Evolutionary conservation across 2,329 filamentous ascomycete species (phyloP).

Genomic region (Rhynchosporium agropyri): DNA sequence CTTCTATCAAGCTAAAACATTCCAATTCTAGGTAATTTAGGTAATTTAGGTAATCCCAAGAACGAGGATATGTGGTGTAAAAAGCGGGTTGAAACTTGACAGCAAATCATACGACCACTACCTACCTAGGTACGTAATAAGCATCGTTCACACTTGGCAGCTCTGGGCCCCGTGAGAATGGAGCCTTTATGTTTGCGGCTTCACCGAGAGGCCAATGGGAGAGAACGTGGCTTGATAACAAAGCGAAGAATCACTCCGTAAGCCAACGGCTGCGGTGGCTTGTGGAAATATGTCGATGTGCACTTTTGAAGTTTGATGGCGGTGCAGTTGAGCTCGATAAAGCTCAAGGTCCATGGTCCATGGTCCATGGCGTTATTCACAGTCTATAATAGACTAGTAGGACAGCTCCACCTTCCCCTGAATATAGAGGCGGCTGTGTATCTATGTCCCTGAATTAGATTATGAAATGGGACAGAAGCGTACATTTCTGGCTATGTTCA

Average conservation of each 20-base stretch:
- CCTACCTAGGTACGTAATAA: slow-evolving; percentile 18
- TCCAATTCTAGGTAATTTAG: no score
- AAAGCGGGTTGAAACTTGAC: slow-evolving; percentile 20
- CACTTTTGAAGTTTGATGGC: slow-evolving; percentile 1
- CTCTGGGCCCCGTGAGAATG: slow-evolving; percentile 1
- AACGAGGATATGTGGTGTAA: slow-evolving; percentile 8
- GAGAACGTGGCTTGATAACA: background rate
- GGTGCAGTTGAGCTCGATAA: background rate
- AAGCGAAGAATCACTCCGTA: background rate
- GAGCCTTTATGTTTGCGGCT: slow-evolving; percentile 2
- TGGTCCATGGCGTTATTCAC: background rate
- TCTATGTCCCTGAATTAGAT: slow-evolving; percentile 5
- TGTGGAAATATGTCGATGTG: background rate
- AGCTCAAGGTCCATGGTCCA: background rate
- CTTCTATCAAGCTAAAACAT: no score
- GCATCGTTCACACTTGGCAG: slow-evolving; percentile 14
- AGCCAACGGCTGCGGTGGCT: background rate
- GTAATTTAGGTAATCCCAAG: no score
- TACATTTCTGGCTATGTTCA: background rate
- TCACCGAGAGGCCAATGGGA: slow-evolving; percentile 15
- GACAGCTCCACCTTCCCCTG: slow-evolving; percentile 14
- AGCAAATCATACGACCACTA: slow-evolving; percentile 14
- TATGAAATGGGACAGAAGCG: background rate
- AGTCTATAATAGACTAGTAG: background rate
- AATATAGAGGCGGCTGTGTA: background rate